Evolutionary conservation across 805 yeast genomes (phyloP), one percentile per base, ranked within the genome.

Genomic region (Metschnikowia dekortorum): DNA sequence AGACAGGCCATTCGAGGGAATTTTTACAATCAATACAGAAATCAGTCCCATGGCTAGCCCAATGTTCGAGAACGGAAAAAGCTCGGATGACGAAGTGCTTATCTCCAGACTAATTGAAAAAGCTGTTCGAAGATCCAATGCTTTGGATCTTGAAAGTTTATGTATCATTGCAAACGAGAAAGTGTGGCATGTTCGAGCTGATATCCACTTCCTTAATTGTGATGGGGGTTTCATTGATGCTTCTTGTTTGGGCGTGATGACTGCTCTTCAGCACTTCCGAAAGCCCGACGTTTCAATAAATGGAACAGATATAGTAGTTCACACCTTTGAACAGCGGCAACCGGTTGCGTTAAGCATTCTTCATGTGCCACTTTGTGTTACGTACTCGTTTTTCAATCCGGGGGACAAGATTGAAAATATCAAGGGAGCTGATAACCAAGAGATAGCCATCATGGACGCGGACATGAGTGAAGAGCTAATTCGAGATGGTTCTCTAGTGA

Each of bases 161-260:
- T 92, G 98, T 70, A 89, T 94, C 41, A 80, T 87, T 22, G 96
- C 97, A 0, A 98, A 97, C 2, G 79, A 83, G 48, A 85, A 89
- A 56, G 90, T 96, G 63, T 94, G 99, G 99, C 78, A 83, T 49
- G 75, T 94, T 10, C 79, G 95, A 51, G 97, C 95, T 0, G 97
- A 91, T 63, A 82, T 94, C 14, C 96, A 90, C 62, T 87, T 88
- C 60, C 69, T 94, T 50, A 86, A 90, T 63, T 89, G 82, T 62
- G 99, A 94, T 67, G 99, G 99, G 39, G 95, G 95, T 16, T 78
- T 94, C 44, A 84, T 91, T 38, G 99, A 94, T 66, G 87, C 89
- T 6, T 85, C 92, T 39, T 88, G 96, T 68, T 76, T 90, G 49
- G 98, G 94, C 0, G 97, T 89, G 7, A 85, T 89, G 79, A 81